A percentile compares a stretch with the other conserved stretches of the same genome.
These are phyloP conservation scores for Hemileia vastatrix DNA, from an alignment of 1,284 basidiomycete species.

Conservation along the genomic window DNA sequence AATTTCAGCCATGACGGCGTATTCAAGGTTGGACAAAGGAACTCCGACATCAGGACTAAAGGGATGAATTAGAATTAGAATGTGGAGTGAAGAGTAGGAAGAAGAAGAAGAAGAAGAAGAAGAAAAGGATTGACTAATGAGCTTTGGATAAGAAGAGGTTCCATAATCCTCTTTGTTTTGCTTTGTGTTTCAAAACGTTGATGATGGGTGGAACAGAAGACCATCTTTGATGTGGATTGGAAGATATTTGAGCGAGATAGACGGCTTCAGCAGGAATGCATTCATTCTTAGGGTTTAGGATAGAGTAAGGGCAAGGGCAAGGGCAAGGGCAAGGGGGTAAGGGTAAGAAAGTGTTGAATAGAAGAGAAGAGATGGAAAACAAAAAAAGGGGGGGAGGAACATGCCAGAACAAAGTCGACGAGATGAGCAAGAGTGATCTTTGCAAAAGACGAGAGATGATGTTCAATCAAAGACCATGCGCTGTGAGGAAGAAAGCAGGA, in stretches of 20 bases:
- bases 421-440: constrained; percentile 76
- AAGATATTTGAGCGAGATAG: constrained; percentile 72
- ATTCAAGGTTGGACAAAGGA: constrained; percentile 89
- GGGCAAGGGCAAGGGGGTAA: too few relatives aligned
- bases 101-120: neutral
- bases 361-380: neutral
- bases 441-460: constrained; percentile 65
- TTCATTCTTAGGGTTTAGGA: constrained; percentile 58
- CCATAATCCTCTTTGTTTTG: constrained; percentile 81
- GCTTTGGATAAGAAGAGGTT: constrained; percentile 90
- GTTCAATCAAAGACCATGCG: constrained; percentile 49
- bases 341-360: neutral
- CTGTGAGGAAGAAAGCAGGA: neutral
- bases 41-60: constrained; percentile 57
- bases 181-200: constrained; percentile 76
- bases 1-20: constrained; percentile 91
- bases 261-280: constrained; percentile 68
- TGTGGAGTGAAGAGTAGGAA: neutral
- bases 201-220: constrained; percentile 69
- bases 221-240: constrained; percentile 69
- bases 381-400: constrained; percentile 29
- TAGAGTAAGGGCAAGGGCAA: too few relatives aligned
- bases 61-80: neutral
- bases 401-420: constrained; percentile 71
- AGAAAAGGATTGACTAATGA: constrained; percentile 60